Percentiles rank a stretch among this genome's conserved stretches.
These are phyloP conservation scores for Fonsecaea erecta DNA, from an alignment of 2,329 filamentous ascomycete genomes.

Conservation along the genomic window DNA sequence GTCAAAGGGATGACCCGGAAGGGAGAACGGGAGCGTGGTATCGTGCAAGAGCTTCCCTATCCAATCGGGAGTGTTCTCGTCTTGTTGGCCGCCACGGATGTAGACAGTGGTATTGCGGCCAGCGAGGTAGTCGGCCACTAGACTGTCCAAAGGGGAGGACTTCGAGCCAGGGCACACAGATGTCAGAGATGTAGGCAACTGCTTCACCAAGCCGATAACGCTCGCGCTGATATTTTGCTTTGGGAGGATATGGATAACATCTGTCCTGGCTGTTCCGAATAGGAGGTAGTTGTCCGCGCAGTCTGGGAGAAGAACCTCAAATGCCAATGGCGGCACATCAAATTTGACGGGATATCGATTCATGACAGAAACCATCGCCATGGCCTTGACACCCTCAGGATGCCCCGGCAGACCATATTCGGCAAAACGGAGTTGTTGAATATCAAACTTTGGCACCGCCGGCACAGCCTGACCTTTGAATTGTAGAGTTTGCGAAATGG, in stretches of 20 bases:
- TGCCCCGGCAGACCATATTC: conserved; percentile 65
- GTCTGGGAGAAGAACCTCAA: conserved; percentile 82
- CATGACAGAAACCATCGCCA: conserved; percentile 71
- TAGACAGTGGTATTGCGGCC: conserved; percentile 79
- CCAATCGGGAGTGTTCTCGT: conserved; percentile 76
- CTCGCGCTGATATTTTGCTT: conserved; percentile 69
- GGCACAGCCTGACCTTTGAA: conserved; percentile 66
- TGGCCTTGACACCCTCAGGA: conserved; percentile 73
- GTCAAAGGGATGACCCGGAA: conserved; percentile 80
- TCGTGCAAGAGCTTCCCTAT: conserved; percentile 77
- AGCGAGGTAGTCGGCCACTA: conserved; percentile 80
- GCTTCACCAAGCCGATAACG: conserved; percentile 71
- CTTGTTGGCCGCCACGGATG: conserved; percentile 75
- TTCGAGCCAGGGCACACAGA: conserved; percentile 74
- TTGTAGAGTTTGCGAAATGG: conserved; percentile 66
- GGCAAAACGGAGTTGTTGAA: conserved; percentile 77
- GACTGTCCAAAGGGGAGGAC: conserved; percentile 80
- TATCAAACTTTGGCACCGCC: conserved; percentile 77
- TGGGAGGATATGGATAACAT: conserved; percentile 69
- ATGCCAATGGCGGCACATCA: conserved; percentile 76
- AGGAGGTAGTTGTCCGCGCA: conserved; percentile 74
- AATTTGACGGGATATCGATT: conserved; percentile 82
- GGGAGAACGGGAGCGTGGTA: conserved; percentile 80
- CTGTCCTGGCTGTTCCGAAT: conserved; percentile 76
- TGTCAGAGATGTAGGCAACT: conserved; percentile 75